Evolutionary conservation across 768 basidiomycete genomes (phyloP).

Genomic region (Podaxis sp.): DNA sequence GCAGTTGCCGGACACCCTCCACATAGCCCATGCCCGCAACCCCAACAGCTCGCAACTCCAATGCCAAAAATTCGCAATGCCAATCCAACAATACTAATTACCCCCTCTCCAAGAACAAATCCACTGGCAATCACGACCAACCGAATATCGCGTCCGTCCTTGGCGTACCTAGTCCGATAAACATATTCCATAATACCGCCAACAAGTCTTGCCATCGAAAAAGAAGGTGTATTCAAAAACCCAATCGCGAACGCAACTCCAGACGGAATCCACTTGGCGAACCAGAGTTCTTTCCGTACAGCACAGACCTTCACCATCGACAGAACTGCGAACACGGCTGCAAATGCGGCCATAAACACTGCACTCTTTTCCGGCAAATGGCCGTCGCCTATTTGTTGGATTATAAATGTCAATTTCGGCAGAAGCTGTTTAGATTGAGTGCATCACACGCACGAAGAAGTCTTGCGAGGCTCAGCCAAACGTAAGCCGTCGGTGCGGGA

Average conservation of each 20-base stretch:
- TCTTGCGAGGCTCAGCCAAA: slow-evolving; percentile 83
- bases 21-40: slow-evolving; percentile 77
- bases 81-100: slow-evolving; percentile 80
- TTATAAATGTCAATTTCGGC: slow-evolving; percentile 25
- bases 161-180: slow-evolving; percentile 55
- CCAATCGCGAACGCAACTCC: slow-evolving; percentile 96
- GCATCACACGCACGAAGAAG: slow-evolving; percentile 58
- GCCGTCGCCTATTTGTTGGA: slow-evolving; percentile 61
- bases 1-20: slow-evolving; percentile 55
- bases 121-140: slow-evolving; percentile 91
- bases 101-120: slow-evolving; percentile 94
- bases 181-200: slow-evolving; percentile 82
- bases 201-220: slow-evolving; percentile 87
- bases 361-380: slow-evolving; percentile 75
- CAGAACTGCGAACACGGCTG: slow-evolving; percentile 64
- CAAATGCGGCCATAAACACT: slow-evolving; percentile 80
- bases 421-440: neutral
- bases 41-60: slow-evolving; percentile 80
- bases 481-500: slow-evolving; percentile 92
- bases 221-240: slow-evolving; percentile 93
- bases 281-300: slow-evolving; percentile 44
- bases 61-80: slow-evolving; percentile 73
- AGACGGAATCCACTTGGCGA: slow-evolving; percentile 83
- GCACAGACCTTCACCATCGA: slow-evolving; percentile 69
- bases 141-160: slow-evolving; percentile 60